Evolutionary conservation across 208 protist species (phyloP), one percentile per base, ranked within the genome.

Genomic region (Wallacemonas sp.): DNA sequence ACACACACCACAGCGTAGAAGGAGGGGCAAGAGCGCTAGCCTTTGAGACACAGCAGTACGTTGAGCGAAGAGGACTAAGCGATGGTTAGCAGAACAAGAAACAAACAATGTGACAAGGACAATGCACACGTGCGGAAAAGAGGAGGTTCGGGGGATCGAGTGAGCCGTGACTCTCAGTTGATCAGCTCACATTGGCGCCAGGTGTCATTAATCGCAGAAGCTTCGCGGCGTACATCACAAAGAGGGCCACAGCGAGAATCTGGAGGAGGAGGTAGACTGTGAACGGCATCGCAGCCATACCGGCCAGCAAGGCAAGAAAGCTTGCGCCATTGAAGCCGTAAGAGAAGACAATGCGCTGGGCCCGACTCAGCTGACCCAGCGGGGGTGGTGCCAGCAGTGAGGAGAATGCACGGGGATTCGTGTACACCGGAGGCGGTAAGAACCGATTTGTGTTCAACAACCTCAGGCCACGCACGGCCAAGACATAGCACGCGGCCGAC

Each of bases 371-470:
- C 49, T 61, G 53, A 17, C 77, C 70, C 38, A 75, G 24, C 1
- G 62, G 62, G 22, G 71, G 41, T n/a, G 77, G 53, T 17, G 72
- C 55, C 27, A 78, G 53, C 9, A 70, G 22, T 1, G 71, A 59
- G 8, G 66, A 47, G 15, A 59, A 28, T n/a, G 22, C 44, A 1
- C 67, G 47, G 0, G 70, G 30, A 34, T 41, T 45, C 0, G 24
- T 38, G 70, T 71, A 72, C 8, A 55, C 19, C 12, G 69, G 62
- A 0, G 70, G 55, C 24, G 67, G 45, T 17, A 84, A 31, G 39
- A 84, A 80, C 0, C 73, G 65, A 45, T 78, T 79, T 14, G 53
- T 70, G 39, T 67, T 72, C 12, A 84, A 55, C 1, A 63, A 55
- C 45, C 67, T 62, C 12, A 84, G 44, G 19, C 72, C 66, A 24